phyloP scores from a whole-genome alignment of 495 filamentous ascomycete genomes.

The Cercophora samala region DNA sequence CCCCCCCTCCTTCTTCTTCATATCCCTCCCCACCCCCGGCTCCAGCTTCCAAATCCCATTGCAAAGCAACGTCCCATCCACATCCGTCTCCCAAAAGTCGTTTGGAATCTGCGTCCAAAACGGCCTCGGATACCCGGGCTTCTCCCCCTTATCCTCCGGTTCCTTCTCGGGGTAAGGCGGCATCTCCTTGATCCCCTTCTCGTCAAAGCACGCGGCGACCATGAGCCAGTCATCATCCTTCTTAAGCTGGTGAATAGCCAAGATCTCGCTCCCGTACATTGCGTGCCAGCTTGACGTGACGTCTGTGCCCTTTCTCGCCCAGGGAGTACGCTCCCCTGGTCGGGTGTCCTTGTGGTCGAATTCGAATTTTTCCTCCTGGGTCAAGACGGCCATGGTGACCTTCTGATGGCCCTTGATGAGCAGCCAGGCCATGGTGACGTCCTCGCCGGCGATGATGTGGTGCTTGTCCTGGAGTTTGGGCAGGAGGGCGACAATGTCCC shows the following conservation, averaged over 20 bases:
- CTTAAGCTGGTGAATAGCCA: constrained; percentile 13
- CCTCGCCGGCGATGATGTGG: constrained; percentile 13
- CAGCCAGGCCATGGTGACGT: constrained; percentile 15
- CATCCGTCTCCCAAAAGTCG: constrained; percentile 14
- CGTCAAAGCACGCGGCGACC: constrained; percentile 9
- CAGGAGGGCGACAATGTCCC: neutral
- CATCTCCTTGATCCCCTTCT: constrained; percentile 8
- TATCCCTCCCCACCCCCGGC: constrained; percentile 9
- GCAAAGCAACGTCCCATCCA: constrained; percentile 7
- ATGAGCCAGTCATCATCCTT: constrained; percentile 5
- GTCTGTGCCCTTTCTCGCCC: constrained; percentile 8
- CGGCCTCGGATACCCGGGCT: constrained; percentile 7
- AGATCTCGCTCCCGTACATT: neutral
- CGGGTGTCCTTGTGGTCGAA: constrained; percentile 10
- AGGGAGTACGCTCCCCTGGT: neutral
- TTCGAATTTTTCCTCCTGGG: constrained; percentile 7
- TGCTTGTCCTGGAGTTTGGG: constrained; percentile 9
- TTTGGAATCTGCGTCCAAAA: constrained; percentile 1
- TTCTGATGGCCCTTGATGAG: constrained; percentile 11
- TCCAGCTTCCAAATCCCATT: constrained; percentile 15
- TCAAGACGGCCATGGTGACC: constrained; percentile 8
- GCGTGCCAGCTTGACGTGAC: constrained; percentile 10
- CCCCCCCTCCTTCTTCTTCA: neutral
- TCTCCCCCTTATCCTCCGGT: neutral
- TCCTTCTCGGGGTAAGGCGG: neutral